Evolutionary conservation across 305 asterid species (phyloP).

Genomic region (Andrographis paniculata): DNA sequence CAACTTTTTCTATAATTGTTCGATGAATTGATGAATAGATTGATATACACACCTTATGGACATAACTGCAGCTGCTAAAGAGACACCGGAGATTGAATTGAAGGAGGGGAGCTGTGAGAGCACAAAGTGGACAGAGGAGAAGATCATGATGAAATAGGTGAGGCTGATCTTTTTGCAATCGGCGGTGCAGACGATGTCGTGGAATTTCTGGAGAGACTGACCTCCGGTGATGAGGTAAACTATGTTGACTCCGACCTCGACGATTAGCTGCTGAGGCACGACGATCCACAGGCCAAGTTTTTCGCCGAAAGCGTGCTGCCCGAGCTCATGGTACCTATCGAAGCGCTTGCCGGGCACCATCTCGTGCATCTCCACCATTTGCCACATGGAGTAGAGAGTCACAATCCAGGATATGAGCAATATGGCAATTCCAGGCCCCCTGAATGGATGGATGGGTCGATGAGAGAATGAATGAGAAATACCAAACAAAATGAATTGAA

Average conservation of each 20-base stretch:
- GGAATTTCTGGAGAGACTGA: constrained; percentile 34
- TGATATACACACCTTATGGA: constrained; percentile 26
- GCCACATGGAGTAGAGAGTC: constrained; percentile 49
- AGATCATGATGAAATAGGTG: constrained; percentile 34
- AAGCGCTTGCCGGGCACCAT: constrained; percentile 39
- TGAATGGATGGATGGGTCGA: too few relatives aligned
- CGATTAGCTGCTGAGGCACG: constrained; percentile 31
- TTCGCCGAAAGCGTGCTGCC: too few relatives aligned
- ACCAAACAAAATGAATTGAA: too few relatives aligned
- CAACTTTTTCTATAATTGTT: not conserved
- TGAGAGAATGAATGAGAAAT: not conserved
- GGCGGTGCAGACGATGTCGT: constrained; percentile 21
- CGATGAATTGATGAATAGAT: not conserved
- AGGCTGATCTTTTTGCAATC: constrained; percentile 24
- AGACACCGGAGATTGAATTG: constrained; percentile 37
- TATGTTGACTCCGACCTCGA: constrained; percentile 32
- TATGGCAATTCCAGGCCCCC: constrained; percentile 44
- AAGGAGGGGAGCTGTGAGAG: constrained; percentile 45
- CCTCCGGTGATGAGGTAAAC: constrained; percentile 50
- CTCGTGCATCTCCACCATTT: constrained; percentile 59
- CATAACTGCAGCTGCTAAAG: constrained; percentile 48
- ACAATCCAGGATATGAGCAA: constrained; percentile 37
- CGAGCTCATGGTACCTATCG: constrained; percentile 44
- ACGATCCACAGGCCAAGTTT: constrained; percentile 39
- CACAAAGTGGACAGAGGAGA: constrained; percentile 40